Evolutionary conservation across 169 alveolate genomes (phyloP), one percentile per base, ranked within the genome.

Genomic region (Theileria luwenshuni): DNA sequence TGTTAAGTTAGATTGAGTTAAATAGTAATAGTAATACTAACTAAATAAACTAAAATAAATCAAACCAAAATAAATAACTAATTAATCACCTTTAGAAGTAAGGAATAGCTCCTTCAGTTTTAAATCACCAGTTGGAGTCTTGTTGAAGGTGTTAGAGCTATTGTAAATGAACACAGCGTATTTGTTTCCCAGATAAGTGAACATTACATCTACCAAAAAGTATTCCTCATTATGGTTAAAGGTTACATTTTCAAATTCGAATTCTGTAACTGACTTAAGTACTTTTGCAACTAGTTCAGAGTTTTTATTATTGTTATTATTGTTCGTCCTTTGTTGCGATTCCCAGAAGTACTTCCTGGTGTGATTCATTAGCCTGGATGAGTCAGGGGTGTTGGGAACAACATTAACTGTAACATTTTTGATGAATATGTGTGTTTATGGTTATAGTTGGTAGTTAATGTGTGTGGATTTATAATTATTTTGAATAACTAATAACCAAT

Each of bases 331-430:
- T 19, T 3, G 43, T 48, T 79, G 81, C 3, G 41, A 30, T 15
- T 58, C 73, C 79, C 60, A 28, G 35, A 71, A 71, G 72, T 43
- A 38, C 56, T 45, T n/a, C 41, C 30, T 48, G n/a, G 83, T 70
- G 28, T 56, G 83, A 68, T 79, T 79, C 13, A 63, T 0, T 15
- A 79, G 59, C 32, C 87, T 61, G 28, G 70, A 47, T 12, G 38
- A 19, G 41, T 79, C 87, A 38, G 47, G 23, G 52, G 48, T 77
- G 3, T 49, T 32, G 8, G 71, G 58, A 21, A 41, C 59, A 48
- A 60, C 43, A 35, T 59, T 65, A 38, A 69, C 86, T 77, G 77
- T 28, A 77, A n/a, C n/a, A n/a, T n/a, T n/a, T n/a, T n/a, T n/a
- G n/a, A n/a, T n/a, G n/a, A n/a, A n/a, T n/a, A n/a, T n/a, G n/a